Base-by-base conservation (phyloP, 108 stramenopile species). In the Cyclotella atomus region DNA sequence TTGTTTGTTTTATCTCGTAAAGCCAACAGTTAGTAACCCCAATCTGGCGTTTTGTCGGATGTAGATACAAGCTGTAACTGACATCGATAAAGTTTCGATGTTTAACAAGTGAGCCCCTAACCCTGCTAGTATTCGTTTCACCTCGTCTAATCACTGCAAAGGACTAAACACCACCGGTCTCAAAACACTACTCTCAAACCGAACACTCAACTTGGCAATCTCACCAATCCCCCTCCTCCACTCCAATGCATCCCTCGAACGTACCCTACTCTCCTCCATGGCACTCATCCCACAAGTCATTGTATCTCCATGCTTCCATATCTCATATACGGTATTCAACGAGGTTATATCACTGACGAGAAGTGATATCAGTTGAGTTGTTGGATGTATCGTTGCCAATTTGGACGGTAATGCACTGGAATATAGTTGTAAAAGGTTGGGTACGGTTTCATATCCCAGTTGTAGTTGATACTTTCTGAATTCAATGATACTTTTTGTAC, bases 401-500 rank as follows among this genome's bases (percentile, higher is more conserved):
- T 91, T 92, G 23, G 83, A 86, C 23, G 88, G 88, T 20, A 92
- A 57, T 30, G 87, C 91, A 36, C 71, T 52, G n/a, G 67, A 71
- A 66, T 88, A 92, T 10, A 85, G 27, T 12, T 81, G 49, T 0
- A 89, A 59, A 52, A 89, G 89, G 20, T 79, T 78, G 10, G 91
- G 91, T 1, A 89, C 89, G 14, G 87, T 87, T 49, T 89, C 91
- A 68, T 89, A 92, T 20, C 91, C 91, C 0, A 91, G 68, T 46
- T 70, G 78, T 34, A 91, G 63, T 61, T 91, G 70, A 59, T 91
- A 91, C 45, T 85, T 73, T 28, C 91, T 76, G 15, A 89, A 43
- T 77, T 92, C 88, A 34, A 88, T 65, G 24, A 89, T 84, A 47
- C 68, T 44, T n/a, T 71, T 50, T 24, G 41, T 53, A 21, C 65